A percentile compares a stretch with the other conserved stretches of the same genome.
Conservation (phyloP, 2,329 filamentous ascomycete genomes). For the Aureobasidium sp. region DNA sequence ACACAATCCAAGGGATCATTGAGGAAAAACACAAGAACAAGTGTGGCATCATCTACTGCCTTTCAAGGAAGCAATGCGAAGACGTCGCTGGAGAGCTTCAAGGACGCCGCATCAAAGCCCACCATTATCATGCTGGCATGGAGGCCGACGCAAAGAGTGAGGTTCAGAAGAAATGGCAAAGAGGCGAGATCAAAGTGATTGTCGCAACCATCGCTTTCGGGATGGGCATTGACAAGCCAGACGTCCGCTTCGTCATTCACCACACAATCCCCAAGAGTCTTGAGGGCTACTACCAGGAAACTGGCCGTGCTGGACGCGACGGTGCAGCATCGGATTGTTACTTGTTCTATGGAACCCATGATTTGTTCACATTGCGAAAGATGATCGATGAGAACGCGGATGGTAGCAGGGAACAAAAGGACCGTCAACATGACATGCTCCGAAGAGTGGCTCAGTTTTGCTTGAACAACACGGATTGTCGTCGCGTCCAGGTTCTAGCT, state of each 20-base stretch:
- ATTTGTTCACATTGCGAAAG: constrained; percentile 64
- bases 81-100: constrained; percentile 65
- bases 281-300: constrained; percentile 98
- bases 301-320: constrained; percentile 87
- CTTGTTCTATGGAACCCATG: constrained; percentile 77
- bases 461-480: constrained; percentile 81
- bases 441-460: constrained; percentile 79
- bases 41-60: constrained; percentile 87
- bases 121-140: constrained; percentile 83
- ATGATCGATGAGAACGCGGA: constrained; percentile 75
- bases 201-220: constrained; percentile 98
- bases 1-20: constrained; percentile 59
- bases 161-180: constrained; percentile 78
- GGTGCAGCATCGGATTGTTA: constrained; percentile 83
- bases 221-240: constrained; percentile 98
- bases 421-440: constrained; percentile 78
- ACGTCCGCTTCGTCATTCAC: constrained; percentile 95
- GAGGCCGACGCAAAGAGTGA: constrained; percentile 57
- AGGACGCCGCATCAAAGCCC: constrained; percentile 60
- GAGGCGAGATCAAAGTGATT: constrained; percentile 72
- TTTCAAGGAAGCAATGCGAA: constrained; percentile 79
- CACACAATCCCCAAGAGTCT: constrained; percentile 88
- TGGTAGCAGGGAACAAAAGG: constrained; percentile 69
- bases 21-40: constrained; percentile 60
- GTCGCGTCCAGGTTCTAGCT: constrained; percentile 77